These are phyloP conservation scores for Penicillium samsonianum DNA, from an alignment of 495 filamentous ascomycete genomes.

Conservation along the genomic window DNA sequence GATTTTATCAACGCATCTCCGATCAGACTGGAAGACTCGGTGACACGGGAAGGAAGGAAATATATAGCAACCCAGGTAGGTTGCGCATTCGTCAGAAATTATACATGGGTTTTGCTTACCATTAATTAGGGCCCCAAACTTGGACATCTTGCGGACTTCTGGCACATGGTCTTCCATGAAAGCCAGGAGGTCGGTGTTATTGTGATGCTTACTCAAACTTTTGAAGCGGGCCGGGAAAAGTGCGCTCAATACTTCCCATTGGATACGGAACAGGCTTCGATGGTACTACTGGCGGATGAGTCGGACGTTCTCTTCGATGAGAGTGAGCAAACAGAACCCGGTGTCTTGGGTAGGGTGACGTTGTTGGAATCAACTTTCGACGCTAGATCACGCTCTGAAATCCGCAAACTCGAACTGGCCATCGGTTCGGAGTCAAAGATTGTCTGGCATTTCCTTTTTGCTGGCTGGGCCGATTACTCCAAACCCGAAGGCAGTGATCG, in stretches of 20 bases:
- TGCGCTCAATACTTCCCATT: slow-evolving; percentile 89
- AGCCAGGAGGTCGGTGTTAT: slow-evolving; percentile 77
- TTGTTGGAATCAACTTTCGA: slow-evolving; percentile 51
- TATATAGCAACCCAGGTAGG: slow-evolving; percentile 71
- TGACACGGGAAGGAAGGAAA: slow-evolving; percentile 49
- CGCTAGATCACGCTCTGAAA: slow-evolving; percentile 50
- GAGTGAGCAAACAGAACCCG: slow-evolving; percentile 17
- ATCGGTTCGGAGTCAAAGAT: slow-evolving; percentile 64
- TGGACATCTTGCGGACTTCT: slow-evolving; percentile 70
- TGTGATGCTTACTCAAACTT: slow-evolving; percentile 92
- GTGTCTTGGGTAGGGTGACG: slow-evolving; percentile 44
- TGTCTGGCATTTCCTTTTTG: slow-evolving; percentile 89
- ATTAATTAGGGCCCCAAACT: slow-evolving; percentile 74
- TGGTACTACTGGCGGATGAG: slow-evolving; percentile 60
- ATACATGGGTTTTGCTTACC: neutral
- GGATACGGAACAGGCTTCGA: slow-evolving; percentile 55
- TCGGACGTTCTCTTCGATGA: slow-evolving; percentile 35
- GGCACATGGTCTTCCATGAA: slow-evolving; percentile 96
- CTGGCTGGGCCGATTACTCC: slow-evolving; percentile 91
- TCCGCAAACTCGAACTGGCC: slow-evolving; percentile 56
- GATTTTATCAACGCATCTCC: slow-evolving; percentile 98
- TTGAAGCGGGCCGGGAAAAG: slow-evolving; percentile 81
- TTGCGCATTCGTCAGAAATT: slow-evolving; percentile 13
- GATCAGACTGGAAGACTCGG: slow-evolving; percentile 64
- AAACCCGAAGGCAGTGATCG: slow-evolving; percentile 81